Percentiles rank a stretch among this genome's conserved stretches.
Evolutionary conservation across 208 protist species (phyloP).

Genomic region (Crithidia mellificae): DNA sequence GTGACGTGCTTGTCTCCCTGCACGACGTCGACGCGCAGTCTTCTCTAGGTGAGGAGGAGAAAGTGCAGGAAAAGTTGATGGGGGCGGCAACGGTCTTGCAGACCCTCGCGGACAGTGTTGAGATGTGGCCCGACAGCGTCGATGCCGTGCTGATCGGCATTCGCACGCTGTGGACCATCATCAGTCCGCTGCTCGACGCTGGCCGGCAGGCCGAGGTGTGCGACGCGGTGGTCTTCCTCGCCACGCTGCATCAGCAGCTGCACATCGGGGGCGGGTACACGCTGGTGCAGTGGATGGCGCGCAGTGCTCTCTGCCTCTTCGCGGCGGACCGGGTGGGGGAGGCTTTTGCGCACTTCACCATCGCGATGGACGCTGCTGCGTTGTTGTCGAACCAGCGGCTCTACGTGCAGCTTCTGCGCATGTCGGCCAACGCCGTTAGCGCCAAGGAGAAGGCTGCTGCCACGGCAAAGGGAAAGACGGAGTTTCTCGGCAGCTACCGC

Average conservation of each 20-base stretch:
- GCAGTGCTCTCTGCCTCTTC: conserved; percentile 66
- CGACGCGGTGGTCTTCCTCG: conserved; percentile 66
- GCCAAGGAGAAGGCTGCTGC: conserved; percentile 23
- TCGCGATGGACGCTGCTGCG: conserved; percentile 46
- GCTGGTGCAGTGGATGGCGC: conserved; percentile 71
- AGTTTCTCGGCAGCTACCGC: conserved; percentile 22
- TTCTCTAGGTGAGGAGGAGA: conserved; percentile 36
- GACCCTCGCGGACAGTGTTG: conserved; percentile 64
- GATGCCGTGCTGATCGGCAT: conserved; percentile 52
- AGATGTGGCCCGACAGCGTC: conserved; percentile 64
- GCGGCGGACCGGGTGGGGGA: conserved; percentile 54
- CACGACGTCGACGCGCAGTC: conserved; percentile 38
- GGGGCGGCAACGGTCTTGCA: conserved; percentile 56
- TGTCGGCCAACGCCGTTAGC: conserved; percentile 27
- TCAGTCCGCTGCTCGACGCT: conserved; percentile 46
- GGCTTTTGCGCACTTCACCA: conserved; percentile 43
- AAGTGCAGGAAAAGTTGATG: conserved; percentile 44
- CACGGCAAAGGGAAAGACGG: conserved; percentile 25
- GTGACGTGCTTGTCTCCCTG: conserved; percentile 55
- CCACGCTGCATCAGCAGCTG: conserved; percentile 69
- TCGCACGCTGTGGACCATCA: conserved; percentile 61
- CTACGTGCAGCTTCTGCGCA: conserved; percentile 71
- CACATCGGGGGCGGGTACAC: conserved; percentile 63
- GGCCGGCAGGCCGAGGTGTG: conserved; percentile 54
- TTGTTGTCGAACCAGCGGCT: conserved; percentile 62